Base-by-base conservation (phyloP, 768 basidiomycete genomes). In the Mycena amicta region DNA sequence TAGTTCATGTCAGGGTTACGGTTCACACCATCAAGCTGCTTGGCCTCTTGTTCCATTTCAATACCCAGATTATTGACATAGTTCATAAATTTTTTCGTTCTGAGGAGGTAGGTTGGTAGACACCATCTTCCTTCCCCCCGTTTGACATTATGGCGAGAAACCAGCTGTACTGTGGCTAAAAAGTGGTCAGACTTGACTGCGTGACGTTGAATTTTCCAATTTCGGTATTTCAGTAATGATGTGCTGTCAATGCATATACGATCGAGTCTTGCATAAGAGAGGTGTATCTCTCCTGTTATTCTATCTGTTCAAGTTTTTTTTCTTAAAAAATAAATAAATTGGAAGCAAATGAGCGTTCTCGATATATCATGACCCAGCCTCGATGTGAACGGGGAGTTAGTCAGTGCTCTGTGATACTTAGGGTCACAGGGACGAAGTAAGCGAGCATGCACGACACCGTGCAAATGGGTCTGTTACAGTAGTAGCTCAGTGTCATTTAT, bases 161-260 rank as follows among this genome's bases (percentile, higher is more conserved):
- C 37, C 22, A 55, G 20, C 25, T 55, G 50, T 1, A 39, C 45
- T 13, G 53, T 31, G 11, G 55, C 53, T 39, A 63, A 33, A 13
- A 15, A 23, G 33, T 62, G 61, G 46, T 65, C 61, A 20, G 53
- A 55, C 11, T 41, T 41, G 2, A 62, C 40, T 28, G 41, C 51
- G 23, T 22, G 23, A 3, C 27, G 26, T 27, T 3, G 23, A 5
- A 62, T 62, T 49, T 53, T 30, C 60, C 60, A 62, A 16, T 57
- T 46, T 27, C 56, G n/a, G 25, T 5, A 50, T 18, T 16, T n/a
- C 5, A 40, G 5, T 3, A 31, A 25, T 28, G 25, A 4, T 3
- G 3, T 15, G 20, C 20, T 31, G 15, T 31, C 28, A 20, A 49
- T 50, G 20, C 49, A 49, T 23, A 57, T 50, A 29, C 60, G 4